Base-by-base conservation (phyloP, 2,329 filamentous ascomycete species). In the Fusarium buharicum region DNA sequence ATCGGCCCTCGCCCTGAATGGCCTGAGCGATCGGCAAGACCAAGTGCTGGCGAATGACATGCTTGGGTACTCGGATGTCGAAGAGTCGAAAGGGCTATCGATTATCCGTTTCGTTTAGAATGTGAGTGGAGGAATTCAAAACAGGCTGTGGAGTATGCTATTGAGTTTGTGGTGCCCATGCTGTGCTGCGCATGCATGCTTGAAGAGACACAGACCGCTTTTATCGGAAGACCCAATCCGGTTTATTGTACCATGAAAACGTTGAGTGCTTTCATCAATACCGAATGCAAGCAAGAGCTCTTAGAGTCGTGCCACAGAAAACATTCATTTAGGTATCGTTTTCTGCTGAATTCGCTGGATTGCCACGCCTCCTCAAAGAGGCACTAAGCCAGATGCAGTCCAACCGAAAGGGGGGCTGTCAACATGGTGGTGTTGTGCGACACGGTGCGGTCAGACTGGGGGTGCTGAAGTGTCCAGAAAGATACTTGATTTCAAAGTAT, bases 391-490 rank as follows among this genome's bases (percentile, higher is more conserved):
- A 27, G 37, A 43, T 50, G 31, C 51, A 48, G 43, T 17, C 39
- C 11, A 33, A 27, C 30, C 37, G 20, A 41, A 37, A 41, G 40
- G 51, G 51, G 45, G 38, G 44, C 44, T 49, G 51, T 30, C 28
- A 27, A 24, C 17, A 10, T n/a, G 34, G 30, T 24, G 36, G 18
- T 27, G n/a, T 55, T 43, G n/a, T 38, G 45, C 33, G 38, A 55
- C 51, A 55, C 51, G 45, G 51, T 55, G 51, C 51, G 51, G 30
- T 24, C 43, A 49, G 30, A 22, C 30, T 24, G 37, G 22, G 36
- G 34, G 22, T n/a, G 45, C 34, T 27, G 20, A 22, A 33, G 45
- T 31, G 51, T 37, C 45, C 13, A 30, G 38, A 49, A 43, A 43
- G 45, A 55, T 50, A 50, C 45, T 24, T 50, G 45, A 14, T 13